Conservation (phyloP, 345 rosid genomes). For the Cochlearia excelsa region DNA sequence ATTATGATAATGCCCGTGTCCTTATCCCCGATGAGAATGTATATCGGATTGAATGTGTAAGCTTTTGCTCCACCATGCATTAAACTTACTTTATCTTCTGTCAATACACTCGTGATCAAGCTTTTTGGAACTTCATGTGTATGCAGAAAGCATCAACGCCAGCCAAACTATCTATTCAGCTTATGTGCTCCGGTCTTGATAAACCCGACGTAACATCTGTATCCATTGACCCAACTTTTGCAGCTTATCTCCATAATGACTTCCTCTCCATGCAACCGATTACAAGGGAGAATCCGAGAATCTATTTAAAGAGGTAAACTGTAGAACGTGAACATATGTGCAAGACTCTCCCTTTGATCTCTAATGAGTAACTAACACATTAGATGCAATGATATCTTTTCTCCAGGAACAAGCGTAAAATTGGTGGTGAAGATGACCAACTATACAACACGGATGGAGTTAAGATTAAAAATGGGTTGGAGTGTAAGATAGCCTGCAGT, state of each 20-base stretch:
- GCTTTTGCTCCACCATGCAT: constrained; percentile 29
- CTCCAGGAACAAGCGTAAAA: constrained; percentile 64
- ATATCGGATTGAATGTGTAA: constrained; percentile 89
- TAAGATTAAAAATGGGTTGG: constrained; percentile 67
- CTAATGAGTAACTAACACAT: neutral
- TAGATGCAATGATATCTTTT: constrained; percentile 15
- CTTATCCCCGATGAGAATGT: constrained; percentile 86
- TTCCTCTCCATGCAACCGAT: constrained; percentile 62
- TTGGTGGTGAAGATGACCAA: constrained; percentile 39
- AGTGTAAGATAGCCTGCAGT: constrained; percentile 89
- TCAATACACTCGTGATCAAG: too few relatives aligned
- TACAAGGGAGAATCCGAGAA: constrained; percentile 57
- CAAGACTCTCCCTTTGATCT: neutral
- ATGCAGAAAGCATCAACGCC: constrained; percentile 60
- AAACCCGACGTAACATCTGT: constrained; percentile 90
- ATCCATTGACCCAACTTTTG: constrained; percentile 79
- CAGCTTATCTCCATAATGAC: constrained; percentile 66
- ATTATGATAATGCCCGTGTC: constrained; percentile 78
- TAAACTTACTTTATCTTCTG: too few relatives aligned
- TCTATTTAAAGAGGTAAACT: constrained; percentile 68
- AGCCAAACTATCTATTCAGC: constrained; percentile 67
- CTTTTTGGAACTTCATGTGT: constrained; percentile 1
- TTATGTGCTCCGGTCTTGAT: constrained; percentile 81
- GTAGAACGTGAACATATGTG: constrained; percentile 13
- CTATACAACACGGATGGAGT: constrained; percentile 52